Evolutionary conservation across 225 moss, liverwort and hornwort species (phyloP).

Genomic region (Pleurozium schreberi): DNA sequence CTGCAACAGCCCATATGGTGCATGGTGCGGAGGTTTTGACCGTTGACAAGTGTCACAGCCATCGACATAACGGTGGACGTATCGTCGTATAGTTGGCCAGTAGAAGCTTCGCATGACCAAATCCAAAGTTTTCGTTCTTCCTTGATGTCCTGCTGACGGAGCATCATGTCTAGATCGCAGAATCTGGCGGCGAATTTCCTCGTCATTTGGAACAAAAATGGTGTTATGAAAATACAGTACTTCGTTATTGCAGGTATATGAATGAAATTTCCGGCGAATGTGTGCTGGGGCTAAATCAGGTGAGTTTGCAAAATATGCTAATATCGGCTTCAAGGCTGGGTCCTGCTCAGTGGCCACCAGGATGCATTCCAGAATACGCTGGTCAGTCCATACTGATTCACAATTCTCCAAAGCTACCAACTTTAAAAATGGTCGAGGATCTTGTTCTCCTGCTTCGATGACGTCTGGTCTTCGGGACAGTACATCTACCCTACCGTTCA

Average conservation of each 20-base stretch:
- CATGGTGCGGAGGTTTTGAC: too few species aligned
- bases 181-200: accelerated
- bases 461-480: too few species aligned
- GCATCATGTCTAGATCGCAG: background rate
- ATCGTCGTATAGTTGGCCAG: background rate
- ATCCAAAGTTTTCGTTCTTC: accelerated
- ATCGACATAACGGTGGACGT: background rate
- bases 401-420: too few species aligned
- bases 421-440: too few species aligned
- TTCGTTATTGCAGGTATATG: accelerated
- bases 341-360: too few species aligned
- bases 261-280: accelerated
- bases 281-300: accelerated
- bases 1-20: too few species aligned
- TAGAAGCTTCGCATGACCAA: background rate
- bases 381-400: too few species aligned
- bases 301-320: background rate
- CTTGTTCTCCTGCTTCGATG: too few species aligned
- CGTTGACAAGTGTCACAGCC: too few species aligned
- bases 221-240: background rate
- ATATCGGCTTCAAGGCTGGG: accelerated
- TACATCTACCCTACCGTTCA: too few species aligned
- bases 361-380: too few species aligned
- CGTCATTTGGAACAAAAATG: background rate
- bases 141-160: accelerated